Evolutionary conservation across 1,284 basidiomycete species (phyloP), one percentile per base, ranked within the genome.

Genomic region (Grifola frondosa): DNA sequence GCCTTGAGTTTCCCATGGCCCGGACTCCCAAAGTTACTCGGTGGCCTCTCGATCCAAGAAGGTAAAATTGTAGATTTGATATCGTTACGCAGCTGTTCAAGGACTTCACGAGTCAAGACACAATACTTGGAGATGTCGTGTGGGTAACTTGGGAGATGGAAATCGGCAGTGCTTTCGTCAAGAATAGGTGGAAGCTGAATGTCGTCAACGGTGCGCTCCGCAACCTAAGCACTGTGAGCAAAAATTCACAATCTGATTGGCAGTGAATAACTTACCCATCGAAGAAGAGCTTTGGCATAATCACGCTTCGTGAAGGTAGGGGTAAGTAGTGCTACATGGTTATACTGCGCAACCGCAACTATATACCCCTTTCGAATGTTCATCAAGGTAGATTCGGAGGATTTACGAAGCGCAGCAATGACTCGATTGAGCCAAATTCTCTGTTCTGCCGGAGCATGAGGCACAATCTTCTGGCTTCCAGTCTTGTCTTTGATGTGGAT

Each of bases 1-100:
- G 69, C 68, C 16, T 38, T 58, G n/a, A 67, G 57, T 26, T 67
- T 66, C 4, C 68, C 66, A 15, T 53, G 49, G 3, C 40, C 44
- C 0, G 46, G 41, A 26, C 53, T 59, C 3, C 68, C 68, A 7
- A 63, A 57, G 25, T 59, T 49, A 7, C 26, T 30, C 11, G 67
- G 65, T 2, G 60, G 58, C 6, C 25, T 33, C 2, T 51, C 39
- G 1, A 64, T 35, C 62, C 62, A 67, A 4, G 59, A 56, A 1
- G 69, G 67, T 0, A 65, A 44, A 1, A 25, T 15, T 0, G 61
- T 52, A 0, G 26, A 19, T 8, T 30, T 40, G 49, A 66, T 66
- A 47, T 70, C 66, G 0, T 45, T 25, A 22, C 54, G 52, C 15
- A 66, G 42, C 1, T n/a, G 20, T 4, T 30, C n/a, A 1, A 59